phyloP scores from a whole-genome alignment of 2,329 filamentous ascomycete species.

The Colletotrichum eremochloae region DNA sequence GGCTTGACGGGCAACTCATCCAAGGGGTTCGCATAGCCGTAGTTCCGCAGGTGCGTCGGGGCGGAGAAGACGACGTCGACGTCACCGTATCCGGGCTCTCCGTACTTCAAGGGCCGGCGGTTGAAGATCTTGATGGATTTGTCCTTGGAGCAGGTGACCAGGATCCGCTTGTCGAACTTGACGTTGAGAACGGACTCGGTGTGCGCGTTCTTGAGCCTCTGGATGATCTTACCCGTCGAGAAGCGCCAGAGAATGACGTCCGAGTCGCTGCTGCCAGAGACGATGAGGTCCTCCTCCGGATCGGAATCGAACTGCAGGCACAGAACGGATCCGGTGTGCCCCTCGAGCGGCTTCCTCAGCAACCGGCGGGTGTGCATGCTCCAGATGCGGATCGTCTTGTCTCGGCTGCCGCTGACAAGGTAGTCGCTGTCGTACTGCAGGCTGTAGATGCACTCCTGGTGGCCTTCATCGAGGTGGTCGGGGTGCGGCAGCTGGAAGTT shows the following conservation, averaged over 20 bases:
- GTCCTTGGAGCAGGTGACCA: constrained; percentile 98
- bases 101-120: constrained; percentile 74
- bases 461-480: constrained; percentile 82
- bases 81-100: constrained; percentile 68
- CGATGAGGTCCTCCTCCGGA: constrained; percentile 89
- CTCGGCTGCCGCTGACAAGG: constrained; percentile 93
- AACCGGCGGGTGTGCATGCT: constrained; percentile 85
- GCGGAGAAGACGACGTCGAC: constrained; percentile 64
- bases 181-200: constrained; percentile 93
- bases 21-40: constrained; percentile 62
- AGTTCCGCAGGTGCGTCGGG: constrained; percentile 64
- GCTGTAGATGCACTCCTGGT: constrained; percentile 94
- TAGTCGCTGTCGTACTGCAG: constrained; percentile 89
- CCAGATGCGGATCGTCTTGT: constrained; percentile 91
- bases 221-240: constrained; percentile 86
- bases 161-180: constrained; percentile 88
- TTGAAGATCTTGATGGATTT: constrained; percentile 98
- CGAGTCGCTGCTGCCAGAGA: constrained; percentile 94
- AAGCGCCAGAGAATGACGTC: constrained; percentile 94
- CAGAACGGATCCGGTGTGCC: constrained; percentile 88
- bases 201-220: constrained; percentile 83
- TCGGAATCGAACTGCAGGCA: constrained; percentile 95
- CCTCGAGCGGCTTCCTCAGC: constrained; percentile 78
- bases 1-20: constrained; percentile 67
- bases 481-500: constrained; percentile 95